Percentiles rank a stretch among this genome's conserved stretches.
Conservation (phyloP, 1,284 basidiomycete species). For the Melampsora larici-populina region DNA sequence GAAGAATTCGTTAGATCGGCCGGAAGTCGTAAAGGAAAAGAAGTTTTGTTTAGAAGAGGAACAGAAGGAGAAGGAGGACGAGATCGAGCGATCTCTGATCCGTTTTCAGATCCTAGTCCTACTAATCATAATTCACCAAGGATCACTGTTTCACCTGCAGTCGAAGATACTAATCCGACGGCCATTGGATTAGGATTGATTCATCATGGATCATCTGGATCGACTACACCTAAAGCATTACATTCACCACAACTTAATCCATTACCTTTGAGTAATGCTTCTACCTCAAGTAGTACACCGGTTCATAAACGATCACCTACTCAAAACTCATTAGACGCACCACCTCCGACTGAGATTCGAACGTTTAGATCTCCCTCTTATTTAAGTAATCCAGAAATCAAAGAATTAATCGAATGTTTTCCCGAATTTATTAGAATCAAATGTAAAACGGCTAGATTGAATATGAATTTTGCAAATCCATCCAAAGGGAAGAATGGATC, state of each 20-base stretch:
- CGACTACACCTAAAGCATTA: not conserved
- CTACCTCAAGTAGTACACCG: not conserved
- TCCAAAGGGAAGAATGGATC: not conserved
- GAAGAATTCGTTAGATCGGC: not conserved
- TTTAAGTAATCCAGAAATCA: constrained; percentile 46
- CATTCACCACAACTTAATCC: not conserved
- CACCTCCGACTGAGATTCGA: constrained; percentile 41
- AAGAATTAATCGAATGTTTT: constrained; percentile 44
- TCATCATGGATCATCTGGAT: not conserved
- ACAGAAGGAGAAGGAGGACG: not conserved
- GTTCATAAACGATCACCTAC: constrained; percentile 11
- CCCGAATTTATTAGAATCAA: constrained; percentile 45
- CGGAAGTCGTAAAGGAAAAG: constrained; percentile 13
- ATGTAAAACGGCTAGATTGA: constrained; percentile 5
- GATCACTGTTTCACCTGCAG: constrained; percentile 26
- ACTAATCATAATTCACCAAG: not conserved
- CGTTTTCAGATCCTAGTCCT: constrained; percentile 27
- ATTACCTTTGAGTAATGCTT: constrained; percentile 2
- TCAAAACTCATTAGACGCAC: constrained; percentile 12
- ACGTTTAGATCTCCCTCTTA: constrained; percentile 46
- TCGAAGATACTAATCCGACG: not conserved
- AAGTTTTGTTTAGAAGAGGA: not conserved
- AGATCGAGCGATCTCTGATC: constrained; percentile 21
- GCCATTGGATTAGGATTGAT: too few relatives aligned
- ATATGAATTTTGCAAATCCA: not conserved